These are phyloP conservation scores for Amoeboaphelidium occidentale DNA, from an alignment of 371 early-diverging fungal genomes.

Conservation along the genomic window DNA sequence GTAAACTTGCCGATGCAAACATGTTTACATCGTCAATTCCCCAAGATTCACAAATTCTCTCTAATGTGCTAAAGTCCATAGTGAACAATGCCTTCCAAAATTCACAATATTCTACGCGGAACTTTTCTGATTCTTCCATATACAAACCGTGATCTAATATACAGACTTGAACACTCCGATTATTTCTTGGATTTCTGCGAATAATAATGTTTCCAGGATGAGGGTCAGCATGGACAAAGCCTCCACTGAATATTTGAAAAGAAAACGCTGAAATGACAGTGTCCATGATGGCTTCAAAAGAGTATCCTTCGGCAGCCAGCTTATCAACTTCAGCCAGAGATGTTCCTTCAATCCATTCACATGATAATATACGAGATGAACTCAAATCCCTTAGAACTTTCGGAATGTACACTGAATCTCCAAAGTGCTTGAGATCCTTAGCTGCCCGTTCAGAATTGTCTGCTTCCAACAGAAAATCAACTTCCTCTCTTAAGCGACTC, in stretches of 20 bases:
- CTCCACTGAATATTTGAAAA: slow-evolving; percentile 58
- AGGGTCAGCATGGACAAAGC: slow-evolving; percentile 68
- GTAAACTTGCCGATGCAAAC: slow-evolving; percentile 56
- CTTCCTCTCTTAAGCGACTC: slow-evolving; percentile 50
- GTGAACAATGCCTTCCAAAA: slow-evolving; percentile 65
- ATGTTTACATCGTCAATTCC: slow-evolving; percentile 55
- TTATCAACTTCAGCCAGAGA: slow-evolving; percentile 20
- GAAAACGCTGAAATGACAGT: slow-evolving; percentile 52
- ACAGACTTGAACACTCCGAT: slow-evolving; percentile 30
- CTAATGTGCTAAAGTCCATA: slow-evolving; percentile 30
- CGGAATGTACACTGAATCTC: slow-evolving; percentile 40
- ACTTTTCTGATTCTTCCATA: slow-evolving; percentile 38
- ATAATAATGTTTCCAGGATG: slow-evolving; percentile 71
- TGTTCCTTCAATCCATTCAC: slow-evolving; percentile 64
- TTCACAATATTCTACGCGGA: slow-evolving; percentile 48
- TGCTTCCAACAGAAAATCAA: slow-evolving; percentile 60
- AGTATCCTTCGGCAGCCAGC: slow-evolving; percentile 3
- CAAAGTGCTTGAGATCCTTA: slow-evolving; percentile 20
- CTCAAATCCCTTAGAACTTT: slow-evolving; percentile 47
- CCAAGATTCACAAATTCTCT: slow-evolving; percentile 40
- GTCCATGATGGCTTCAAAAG: slow-evolving; percentile 29
- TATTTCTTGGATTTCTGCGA: slow-evolving; percentile 31
- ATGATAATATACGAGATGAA: slow-evolving; percentile 39
- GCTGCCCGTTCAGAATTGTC: slow-evolving; percentile 41
- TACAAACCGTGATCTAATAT: slow-evolving; percentile 84